A percentile compares a stretch with the other conserved stretches of the same genome.
Conservation (phyloP, 768 basidiomycete species). For the Hygrocybe punicea region DNA sequence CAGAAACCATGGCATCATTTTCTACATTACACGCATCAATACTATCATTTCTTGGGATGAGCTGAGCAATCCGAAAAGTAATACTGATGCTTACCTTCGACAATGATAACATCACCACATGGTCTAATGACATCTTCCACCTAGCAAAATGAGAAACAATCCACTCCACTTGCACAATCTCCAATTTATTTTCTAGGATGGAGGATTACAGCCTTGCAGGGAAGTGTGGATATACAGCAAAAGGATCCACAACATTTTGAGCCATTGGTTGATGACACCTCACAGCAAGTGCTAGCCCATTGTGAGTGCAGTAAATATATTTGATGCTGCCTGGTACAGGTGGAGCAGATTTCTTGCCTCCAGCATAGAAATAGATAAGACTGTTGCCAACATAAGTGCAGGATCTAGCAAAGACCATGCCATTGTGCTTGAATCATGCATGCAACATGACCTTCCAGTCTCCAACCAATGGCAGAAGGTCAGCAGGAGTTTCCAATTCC, state of each 20-base stretch:
- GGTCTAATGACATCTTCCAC: slow-evolving; percentile 3
- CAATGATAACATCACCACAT: neutral
- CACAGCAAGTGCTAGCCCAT: slow-evolving; percentile 9
- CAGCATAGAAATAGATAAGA: slow-evolving; percentile 20
- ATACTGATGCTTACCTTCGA: neutral
- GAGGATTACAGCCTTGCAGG: slow-evolving; percentile 19
- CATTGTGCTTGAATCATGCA: slow-evolving; percentile 12
- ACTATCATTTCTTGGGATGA: neutral
- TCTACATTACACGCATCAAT: neutral
- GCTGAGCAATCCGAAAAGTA: neutral
- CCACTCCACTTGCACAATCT: slow-evolving; percentile 17
- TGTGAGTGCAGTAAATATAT: slow-evolving; percentile 11
- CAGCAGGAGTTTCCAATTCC: neutral
- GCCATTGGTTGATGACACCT: slow-evolving; percentile 10
- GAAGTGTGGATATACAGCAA: slow-evolving; percentile 18
- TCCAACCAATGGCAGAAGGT: neutral
- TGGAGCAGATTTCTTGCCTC: slow-evolving; percentile 3
- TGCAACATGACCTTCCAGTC: slow-evolving; percentile 3
- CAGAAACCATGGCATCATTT: neutral
- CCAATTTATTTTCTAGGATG: slow-evolving; percentile 9
- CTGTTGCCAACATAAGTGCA: slow-evolving; percentile 25
- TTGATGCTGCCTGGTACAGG: slow-evolving; percentile 21
- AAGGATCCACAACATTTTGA: slow-evolving; percentile 15
- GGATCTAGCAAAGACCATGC: slow-evolving; percentile 13
- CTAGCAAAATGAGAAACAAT: slow-evolving; percentile 22